Evolutionary conservation across 2,329 filamentous ascomycete genomes (phyloP), one percentile per base, ranked within the genome.

Genomic region (Exophiala calicioides): DNA sequence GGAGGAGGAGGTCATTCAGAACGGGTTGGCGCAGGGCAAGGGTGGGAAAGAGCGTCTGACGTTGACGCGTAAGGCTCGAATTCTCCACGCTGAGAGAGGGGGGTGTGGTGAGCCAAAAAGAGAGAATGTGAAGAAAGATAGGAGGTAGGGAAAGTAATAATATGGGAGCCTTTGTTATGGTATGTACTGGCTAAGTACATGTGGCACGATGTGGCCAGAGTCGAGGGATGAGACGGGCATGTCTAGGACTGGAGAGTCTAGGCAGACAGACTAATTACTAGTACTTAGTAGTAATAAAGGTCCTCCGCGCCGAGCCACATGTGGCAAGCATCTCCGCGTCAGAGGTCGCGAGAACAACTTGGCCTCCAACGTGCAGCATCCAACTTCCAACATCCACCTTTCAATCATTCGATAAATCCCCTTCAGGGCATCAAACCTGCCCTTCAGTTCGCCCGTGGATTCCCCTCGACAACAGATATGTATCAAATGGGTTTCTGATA

Each of bases 401-500:
- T 34, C 31, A 44, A 19, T 35, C 12, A 6, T 18, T 31, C 21
- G 13, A n/a, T 19, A 16, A 27, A n/a, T n/a, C 13, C 18, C 7
- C 4, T 33, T 21, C 26, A 30, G 24, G 20, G 30, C 44, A 13
- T 47, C 16, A 13, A 26, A 26, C 15, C 32, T 44, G 41, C 16
- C 40, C 30, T 41, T 44, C 41, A 13, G 35, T 36, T 44, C 29
- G 35, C 18, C 35, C 23, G 35, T 33, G 19, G 26, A 31, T n/a
- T 30, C 16, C 21, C 16, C 32, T 3, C 33, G 9, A 19, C 19
- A 9, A 40, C 24, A 39, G 47, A 35, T 13, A 56, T 56, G 51
- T 50, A 51, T 49, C 39, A 44, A 37, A 38, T 37, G 24, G 21
- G 36, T 43, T 38, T 34, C 26, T 52, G 36, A 49, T 18, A 26